Evolutionary conservation across 2,329 filamentous ascomycete genomes (phyloP), one percentile per base, ranked within the genome.

Genomic region (Dactylonectria estremocensis): DNA sequence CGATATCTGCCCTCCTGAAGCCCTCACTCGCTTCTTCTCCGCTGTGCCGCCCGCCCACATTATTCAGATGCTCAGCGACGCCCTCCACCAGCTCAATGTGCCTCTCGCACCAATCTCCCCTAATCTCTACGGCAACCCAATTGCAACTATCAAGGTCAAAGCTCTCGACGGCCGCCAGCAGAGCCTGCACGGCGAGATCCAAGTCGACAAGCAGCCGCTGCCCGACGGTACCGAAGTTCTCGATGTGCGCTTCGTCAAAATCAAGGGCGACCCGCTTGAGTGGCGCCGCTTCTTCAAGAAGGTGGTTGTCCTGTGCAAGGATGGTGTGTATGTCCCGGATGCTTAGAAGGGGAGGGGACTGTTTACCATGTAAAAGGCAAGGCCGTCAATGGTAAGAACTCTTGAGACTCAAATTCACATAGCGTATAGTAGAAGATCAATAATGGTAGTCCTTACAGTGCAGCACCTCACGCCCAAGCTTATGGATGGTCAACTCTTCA

Each of bases 281-380:
- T 99, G 97, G 96, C 89, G 96, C 68, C 87, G 96, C 37, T 94
- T 99, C 79, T 99, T 99, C 86, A 99, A 99, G 83, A 95, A 94
- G 80, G 89, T 98, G n/a, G 93, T 93, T 33, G 86, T 97, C 70
- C 85, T 95, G 67, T 97, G 95, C 82, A 93, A 93, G 77, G 94
- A 97, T 78, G 94, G 90, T 9, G 91, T 98, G 50, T 93, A 90
- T 79, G 80, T 84, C 66, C 82, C 83, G 3, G 82, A 85, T 53
- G 68, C 78, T 69, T 83, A 83, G 79, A 76, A 63, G 66, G 70
- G 57, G 9, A 62, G 58, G 66, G 73, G 72, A 45, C 58, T 70
- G 60, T 70, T 74, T 70, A 60, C 59, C 57, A 56, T 52, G 57
- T 56, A 40, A 67, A 67, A 35, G 35, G 18, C n/a, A 63, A 57